These are phyloP conservation scores for Cladosporium sphaerospermum DNA, from an alignment of 2,329 filamentous ascomycete genomes.

Conservation along the genomic window DNA sequence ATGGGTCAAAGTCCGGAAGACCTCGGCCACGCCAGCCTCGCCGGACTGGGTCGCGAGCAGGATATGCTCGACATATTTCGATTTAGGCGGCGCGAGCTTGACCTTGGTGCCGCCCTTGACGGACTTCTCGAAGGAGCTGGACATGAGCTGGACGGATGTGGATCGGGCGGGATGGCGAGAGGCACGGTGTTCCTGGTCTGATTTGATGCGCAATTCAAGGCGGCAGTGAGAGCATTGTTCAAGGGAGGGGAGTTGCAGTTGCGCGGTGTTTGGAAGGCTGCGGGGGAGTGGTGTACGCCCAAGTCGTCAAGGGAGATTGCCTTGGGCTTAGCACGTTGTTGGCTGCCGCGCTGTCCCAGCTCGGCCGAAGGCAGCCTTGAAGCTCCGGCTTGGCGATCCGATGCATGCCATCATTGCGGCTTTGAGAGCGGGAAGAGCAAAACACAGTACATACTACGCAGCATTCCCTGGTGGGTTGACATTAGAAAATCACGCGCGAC, in stretches of 20 bases:
- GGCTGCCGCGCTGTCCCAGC: no score
- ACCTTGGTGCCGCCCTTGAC: conserved; percentile 98
- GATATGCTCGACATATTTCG: conserved; percentile 98
- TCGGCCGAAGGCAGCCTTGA: no score
- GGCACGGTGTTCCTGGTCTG: neutral
- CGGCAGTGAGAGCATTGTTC: conserved; percentile 7
- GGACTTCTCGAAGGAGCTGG: conserved; percentile 94
- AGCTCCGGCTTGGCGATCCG: no score
- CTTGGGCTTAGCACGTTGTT: neutral
- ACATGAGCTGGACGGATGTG: conserved; percentile 48
- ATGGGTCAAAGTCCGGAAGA: conserved; percentile 86
- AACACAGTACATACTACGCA: no score
- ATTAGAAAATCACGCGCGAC: no score
- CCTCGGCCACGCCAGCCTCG: conserved; percentile 89
- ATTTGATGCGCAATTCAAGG: neutral
- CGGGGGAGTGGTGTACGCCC: neutral
- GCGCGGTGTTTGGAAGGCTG: conserved; percentile 7
- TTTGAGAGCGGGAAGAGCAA: no score
- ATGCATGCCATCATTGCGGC: no score
- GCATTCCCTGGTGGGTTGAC: no score
- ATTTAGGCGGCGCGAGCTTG: conserved; percentile 88
- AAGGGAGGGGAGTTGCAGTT: neutral
- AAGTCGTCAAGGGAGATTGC: conserved; percentile 6
- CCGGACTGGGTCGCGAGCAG: conserved; percentile 90
- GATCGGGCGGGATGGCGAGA: neutral